Evolutionary conservation across 177 flowering plant genomes (phyloP).

Genomic region (Telopea speciosissima): DNA sequence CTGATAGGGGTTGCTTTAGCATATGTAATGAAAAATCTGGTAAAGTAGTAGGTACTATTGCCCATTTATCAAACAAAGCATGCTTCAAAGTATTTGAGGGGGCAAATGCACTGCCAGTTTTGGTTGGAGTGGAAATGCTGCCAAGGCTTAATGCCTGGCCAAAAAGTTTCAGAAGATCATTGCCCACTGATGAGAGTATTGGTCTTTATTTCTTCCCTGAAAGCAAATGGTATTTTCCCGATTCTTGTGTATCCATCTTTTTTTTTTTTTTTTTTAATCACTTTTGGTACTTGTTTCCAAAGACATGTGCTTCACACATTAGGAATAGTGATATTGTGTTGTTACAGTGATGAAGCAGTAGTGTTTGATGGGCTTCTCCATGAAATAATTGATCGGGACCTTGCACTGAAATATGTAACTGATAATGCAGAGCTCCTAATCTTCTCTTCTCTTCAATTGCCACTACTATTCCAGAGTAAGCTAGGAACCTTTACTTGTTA

Average conservation of each 20-base stretch:
- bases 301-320: not conserved
- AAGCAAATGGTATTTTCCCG: constrained; percentile 23
- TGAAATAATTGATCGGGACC: constrained; percentile 19
- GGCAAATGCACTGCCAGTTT: constrained; percentile 34
- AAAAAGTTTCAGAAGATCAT: constrained; percentile 29
- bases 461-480: constrained; percentile 41
- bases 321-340: not conserved
- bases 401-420: constrained; percentile 21
- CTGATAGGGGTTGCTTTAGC: constrained; percentile 44
- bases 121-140: constrained; percentile 30
- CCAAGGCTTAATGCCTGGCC: constrained; percentile 54
- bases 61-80: constrained; percentile 58
- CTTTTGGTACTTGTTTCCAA: not conserved
- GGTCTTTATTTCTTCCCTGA: constrained; percentile 61
- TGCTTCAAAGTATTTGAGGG: constrained; percentile 35
- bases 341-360: constrained; percentile 13
- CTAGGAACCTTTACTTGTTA: not conserved
- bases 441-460: constrained; percentile 32
- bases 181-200: constrained; percentile 43
- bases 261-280: too few species aligned
- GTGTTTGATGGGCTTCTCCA: constrained; percentile 15
- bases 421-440: constrained; percentile 27
- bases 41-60: constrained; percentile 25
- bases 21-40: constrained; percentile 18
- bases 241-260: not conserved